Evolutionary conservation across 805 yeast genomes (phyloP), one percentile per base, ranked within the genome.

Genomic region (Nematodospora valgi): DNA sequence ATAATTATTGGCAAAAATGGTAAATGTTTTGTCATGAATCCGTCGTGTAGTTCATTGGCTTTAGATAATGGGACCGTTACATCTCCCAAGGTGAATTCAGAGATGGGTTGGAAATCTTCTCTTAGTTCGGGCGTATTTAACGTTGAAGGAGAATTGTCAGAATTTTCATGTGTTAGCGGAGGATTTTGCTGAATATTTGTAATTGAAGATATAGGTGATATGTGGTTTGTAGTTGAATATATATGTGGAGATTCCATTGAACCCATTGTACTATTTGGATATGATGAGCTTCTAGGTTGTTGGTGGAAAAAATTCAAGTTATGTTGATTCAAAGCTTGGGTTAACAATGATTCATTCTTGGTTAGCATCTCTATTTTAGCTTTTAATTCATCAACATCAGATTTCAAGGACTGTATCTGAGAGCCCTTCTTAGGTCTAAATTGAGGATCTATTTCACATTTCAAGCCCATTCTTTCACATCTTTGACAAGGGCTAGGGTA

Each of bases 361-460:
- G 68, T 59, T 30, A 80, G 57, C 58, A 73, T 70, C 49, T 82
- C 86, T 47, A 84, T 79, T 62, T 83, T 80, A 27, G 82, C 69
- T 47, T 82, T 79, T 45, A 87, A 62, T 46, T 82, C 91, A 51
- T 84, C 89, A 5, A 87, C 88, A 47, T 89, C 97, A 47, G 84
- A 85, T 46, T 88, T 74, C 48, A 89, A 64, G 35, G 82, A 72
- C 48, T 87, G 95, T 18, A 88, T 80, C 56, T 88, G 96, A 2
- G 91, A 82, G 1, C 96, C 96, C 58, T 87, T 88, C 48, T 86
- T 82, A 4, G 97, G 96, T 51, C 88, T 74, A 58, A 87, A 89
- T 48, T 82, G 82, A 2, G 96, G 96, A 58, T 89, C 96, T 16
- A 89, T 85, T 48, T 84, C 91, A 64, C 97, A 89, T 38, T 71